Base-by-base conservation (phyloP, 2,329 filamentous ascomycete genomes). In the Capronia coronata region DNA sequence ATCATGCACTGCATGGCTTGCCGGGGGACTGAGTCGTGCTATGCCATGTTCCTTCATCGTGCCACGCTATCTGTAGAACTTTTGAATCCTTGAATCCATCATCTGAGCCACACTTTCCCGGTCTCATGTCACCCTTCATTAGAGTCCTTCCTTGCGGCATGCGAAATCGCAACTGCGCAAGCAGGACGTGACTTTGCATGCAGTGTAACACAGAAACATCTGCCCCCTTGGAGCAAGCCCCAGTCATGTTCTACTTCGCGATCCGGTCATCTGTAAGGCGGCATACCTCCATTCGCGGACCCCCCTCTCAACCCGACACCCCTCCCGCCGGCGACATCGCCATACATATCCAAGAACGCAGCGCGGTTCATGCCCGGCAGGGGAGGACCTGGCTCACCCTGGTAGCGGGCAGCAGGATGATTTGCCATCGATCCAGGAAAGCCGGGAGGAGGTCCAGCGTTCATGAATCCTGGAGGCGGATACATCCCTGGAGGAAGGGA, bases 381-480 rank as follows among this genome's bases (percentile, higher is more conserved):
- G 6, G 65, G 66, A 22, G 63, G 62, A 16, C 34, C 34, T 19
- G 66, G 64, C 41, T 64, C 64, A 14, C 64, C 67, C 35, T 66
- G 69, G 30, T 41, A 50, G 32, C 54, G 30, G 10, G 42, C 42
- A 29, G 39, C 48, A 59, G 13, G 62, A 63, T 44, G 71, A 68
- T 9, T 53, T 18, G 29, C 62, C 63, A 51, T 63, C 64, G 8
- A 64, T 64, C 66, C 71, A 66, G 18, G 67, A 68, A 46, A 37
- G 63, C 63, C 54, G 4, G 51, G 54, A 4, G 67, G 68, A 3
- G 64, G 66, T 34, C 67, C 68, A 1, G 63, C 67, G 40, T 67
- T 69, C 61, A 72, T 67, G 51, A 71, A 73, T 19, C 69, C 70
- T 2, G 69, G 70, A 19, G 69, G 70, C 22, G 69, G 69, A 59